Conservation (phyloP, 805 yeast species). For the Torulaspora gathmanii region DNA sequence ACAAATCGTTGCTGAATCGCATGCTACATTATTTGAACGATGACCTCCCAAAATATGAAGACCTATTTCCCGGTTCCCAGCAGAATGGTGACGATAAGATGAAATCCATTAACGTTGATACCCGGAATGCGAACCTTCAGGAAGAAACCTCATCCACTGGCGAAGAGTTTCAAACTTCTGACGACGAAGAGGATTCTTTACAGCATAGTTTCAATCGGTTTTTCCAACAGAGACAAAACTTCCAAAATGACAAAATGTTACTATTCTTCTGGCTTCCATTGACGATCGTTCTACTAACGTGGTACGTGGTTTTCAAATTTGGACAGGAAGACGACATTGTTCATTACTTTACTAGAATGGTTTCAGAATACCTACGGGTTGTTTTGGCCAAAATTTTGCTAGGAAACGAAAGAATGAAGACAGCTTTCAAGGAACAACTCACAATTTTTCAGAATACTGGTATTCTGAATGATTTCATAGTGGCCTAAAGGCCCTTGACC, state of each 20-base stretch:
- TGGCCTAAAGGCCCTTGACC: not conserved
- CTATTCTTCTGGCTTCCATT: slow-evolving; percentile 90
- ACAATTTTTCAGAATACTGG: slow-evolving; percentile 29
- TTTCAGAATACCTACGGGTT: slow-evolving; percentile 41
- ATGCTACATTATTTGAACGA: slow-evolving; percentile 40
- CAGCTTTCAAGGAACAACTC: slow-evolving; percentile 37
- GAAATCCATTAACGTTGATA: slow-evolving; percentile 2
- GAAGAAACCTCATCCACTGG: slow-evolving; percentile 5
- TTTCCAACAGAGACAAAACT: slow-evolving; percentile 43
- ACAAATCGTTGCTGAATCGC: slow-evolving; percentile 37
- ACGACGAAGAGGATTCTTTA: slow-evolving; percentile 33
- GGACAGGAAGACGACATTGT: slow-evolving; percentile 37
- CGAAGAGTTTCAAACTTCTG: slow-evolving; percentile 30
- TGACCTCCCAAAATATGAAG: slow-evolving; percentile 67
- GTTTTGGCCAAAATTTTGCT: slow-evolving; percentile 46
- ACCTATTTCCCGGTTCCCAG: slow-evolving; percentile 51
- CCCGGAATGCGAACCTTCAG: slow-evolving; percentile 3
- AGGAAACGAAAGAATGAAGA: slow-evolving; percentile 49
- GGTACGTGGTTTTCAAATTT: slow-evolving; percentile 39
- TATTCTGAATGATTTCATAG: slow-evolving; percentile 13
- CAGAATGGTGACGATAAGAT: slow-evolving; percentile 32
- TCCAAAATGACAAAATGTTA: slow-evolving; percentile 73
- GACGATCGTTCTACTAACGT: slow-evolving; percentile 49
- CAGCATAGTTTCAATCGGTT: slow-evolving; percentile 38
- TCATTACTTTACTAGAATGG: slow-evolving; percentile 27